These are phyloP conservation scores for Ophiostoma australiae DNA, from an alignment of 2,329 filamentous ascomycete species.

Conservation along the genomic window DNA sequence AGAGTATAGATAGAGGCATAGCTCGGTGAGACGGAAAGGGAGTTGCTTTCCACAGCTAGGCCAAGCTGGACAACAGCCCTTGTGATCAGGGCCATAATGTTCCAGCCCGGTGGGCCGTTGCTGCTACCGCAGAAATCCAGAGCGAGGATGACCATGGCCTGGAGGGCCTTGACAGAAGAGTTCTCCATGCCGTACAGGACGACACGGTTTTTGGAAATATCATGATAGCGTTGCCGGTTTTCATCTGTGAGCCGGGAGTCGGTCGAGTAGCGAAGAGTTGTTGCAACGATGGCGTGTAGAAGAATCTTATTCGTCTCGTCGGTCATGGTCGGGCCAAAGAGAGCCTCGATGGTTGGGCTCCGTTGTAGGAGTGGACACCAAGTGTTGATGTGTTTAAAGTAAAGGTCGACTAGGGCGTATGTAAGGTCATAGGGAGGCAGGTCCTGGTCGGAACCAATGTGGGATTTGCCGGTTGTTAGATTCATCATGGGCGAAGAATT, in stretches of 20 bases:
- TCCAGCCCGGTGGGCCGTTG: constrained; percentile 89
- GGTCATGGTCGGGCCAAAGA: constrained; percentile 71
- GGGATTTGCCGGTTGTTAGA: constrained; percentile 42
- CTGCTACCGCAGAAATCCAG: constrained; percentile 80
- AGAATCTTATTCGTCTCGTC: constrained; percentile 79
- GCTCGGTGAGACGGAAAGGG: constrained; percentile 69
- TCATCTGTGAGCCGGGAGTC: constrained; percentile 70
- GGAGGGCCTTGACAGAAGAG: constrained; percentile 79
- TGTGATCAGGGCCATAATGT: constrained; percentile 81
- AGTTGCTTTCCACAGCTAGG: constrained; percentile 75
- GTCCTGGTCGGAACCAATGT: constrained; percentile 55
- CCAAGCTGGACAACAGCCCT: constrained; percentile 85
- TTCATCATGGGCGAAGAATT: constrained; percentile 43
- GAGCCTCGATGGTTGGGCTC: constrained; percentile 70
- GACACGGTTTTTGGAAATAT: constrained; percentile 78
- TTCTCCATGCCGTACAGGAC: constrained; percentile 84
- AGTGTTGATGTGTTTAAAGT: constrained; percentile 74
- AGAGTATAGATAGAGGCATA: constrained; percentile 86
- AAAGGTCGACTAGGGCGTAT: constrained; percentile 68
- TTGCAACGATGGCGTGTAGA: constrained; percentile 83
- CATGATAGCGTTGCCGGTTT: constrained; percentile 68
- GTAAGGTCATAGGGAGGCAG: constrained; percentile 70
- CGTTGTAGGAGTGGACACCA: constrained; percentile 91
- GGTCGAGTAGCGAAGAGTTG: constrained; percentile 76
- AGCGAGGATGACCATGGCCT: constrained; percentile 81